Evolutionary conservation across 352 stramenopile species (phyloP).

Genomic region (Hyaloperonospora brassicae): DNA sequence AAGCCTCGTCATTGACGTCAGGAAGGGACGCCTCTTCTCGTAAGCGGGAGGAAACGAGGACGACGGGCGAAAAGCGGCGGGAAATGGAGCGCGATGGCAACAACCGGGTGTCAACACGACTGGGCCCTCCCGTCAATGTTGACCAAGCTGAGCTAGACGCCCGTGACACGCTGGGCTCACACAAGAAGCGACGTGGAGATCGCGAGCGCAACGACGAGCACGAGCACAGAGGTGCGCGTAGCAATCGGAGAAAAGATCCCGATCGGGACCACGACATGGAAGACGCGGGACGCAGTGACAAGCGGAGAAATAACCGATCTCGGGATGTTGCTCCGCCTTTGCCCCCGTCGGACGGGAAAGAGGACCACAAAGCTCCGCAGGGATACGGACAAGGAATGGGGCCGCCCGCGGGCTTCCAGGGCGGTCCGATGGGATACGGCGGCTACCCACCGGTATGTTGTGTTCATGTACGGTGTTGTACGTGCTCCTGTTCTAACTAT

Average conservation of each 20-base stretch:
- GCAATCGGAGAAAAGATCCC: slow-evolving; percentile 19
- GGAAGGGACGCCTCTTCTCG: slow-evolving; percentile 12
- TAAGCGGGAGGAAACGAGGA: slow-evolving; percentile 17
- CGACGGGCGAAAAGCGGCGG: slow-evolving; percentile 17
- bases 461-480: not conserved
- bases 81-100: slow-evolving; percentile 16
- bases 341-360: slow-evolving; percentile 23
- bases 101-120: slow-evolving; percentile 37
- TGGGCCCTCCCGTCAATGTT: slow-evolving; percentile 68
- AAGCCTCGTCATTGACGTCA: slow-evolving; percentile 11
- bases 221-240: slow-evolving; percentile 13
- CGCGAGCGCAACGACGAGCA: slow-evolving; percentile 20
- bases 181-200: slow-evolving; percentile 56
- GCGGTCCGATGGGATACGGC: slow-evolving; percentile 57
- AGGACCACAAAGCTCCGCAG: slow-evolving; percentile 16
- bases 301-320: slow-evolving; percentile 21
- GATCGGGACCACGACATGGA: slow-evolving; percentile 25
- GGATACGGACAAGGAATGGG: slow-evolving; percentile 30
- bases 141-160: slow-evolving; percentile 72
- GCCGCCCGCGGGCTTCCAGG: slow-evolving; percentile 45
- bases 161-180: slow-evolving; percentile 39
- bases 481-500: slow-evolving; percentile 6
- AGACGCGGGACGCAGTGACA: slow-evolving; percentile 17
- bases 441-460: slow-evolving; percentile 49
- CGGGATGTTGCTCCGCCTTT: slow-evolving; percentile 24